Evolutionary conservation across 148 eudicot genomes (phyloP), one percentile per base, ranked within the genome.

Genomic region (Limonium bicolor): DNA sequence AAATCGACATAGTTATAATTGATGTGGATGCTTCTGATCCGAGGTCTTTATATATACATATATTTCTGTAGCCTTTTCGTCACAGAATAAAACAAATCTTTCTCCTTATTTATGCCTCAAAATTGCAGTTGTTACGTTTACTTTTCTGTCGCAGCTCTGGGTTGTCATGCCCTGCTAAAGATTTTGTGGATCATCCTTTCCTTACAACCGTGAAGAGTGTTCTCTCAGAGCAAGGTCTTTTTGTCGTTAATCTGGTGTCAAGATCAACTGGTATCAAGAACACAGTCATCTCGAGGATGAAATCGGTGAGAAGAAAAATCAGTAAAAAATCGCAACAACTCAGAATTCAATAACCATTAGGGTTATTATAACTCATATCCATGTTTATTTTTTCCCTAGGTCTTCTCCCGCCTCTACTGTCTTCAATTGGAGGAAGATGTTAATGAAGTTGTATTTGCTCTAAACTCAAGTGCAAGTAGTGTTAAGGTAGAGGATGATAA

Each of bases 11-110:
- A 54, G 70, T 90, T 31, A 61, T 90, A 30, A 61, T 90, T 54
- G 99, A 90, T 50, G 99, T 84, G 45, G 99, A 90, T 55, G 80
- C 99, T 25, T 70, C 99, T 38, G 99, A 90, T 49, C 47, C 80
- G 0, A 90, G 95, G 97, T 84, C 51, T 42, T 22, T 36, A 34
- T 19, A 19, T 18, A 34, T 9, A 29, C 31, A 15, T 21, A 21
- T 9, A 17, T 13, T 46, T 20, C 28, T 3, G 0, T 6, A 20
- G 3, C 13, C n/a, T 23, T 13, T 26, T n/a, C 26, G 3, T 54
- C 9, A 37, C 20, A 2, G 21, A 27, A 38, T 18, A 29, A 18
- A 27, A 35, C 28, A 36, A 18, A 12, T 8, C 23, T 29, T 20
- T 2, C 7, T n/a, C 42, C 3, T 3, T 5, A 14, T 15, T 14